phyloP scores from a whole-genome alignment of 306 rosid genomes.

The Lathyrus oleraceus region DNA sequence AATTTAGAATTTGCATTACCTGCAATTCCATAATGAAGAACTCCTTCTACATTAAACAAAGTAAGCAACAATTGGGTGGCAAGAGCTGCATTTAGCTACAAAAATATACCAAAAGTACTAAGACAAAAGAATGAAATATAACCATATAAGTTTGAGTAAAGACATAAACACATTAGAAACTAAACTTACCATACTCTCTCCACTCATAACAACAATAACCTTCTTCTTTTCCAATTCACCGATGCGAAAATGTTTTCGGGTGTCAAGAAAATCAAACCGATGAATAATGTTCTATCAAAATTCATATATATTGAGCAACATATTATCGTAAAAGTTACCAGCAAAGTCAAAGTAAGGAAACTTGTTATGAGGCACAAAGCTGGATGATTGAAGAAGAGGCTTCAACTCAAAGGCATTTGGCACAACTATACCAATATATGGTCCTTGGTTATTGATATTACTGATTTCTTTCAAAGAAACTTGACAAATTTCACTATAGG shows the following conservation, averaged over 20 bases:
- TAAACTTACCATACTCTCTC: constrained; percentile 63
- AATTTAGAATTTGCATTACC: constrained; percentile 73
- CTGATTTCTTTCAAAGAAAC: constrained; percentile 41
- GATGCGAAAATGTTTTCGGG: constrained; percentile 67
- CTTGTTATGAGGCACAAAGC: constrained; percentile 42
- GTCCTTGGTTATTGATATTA: constrained; percentile 52
- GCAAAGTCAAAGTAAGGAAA: constrained; percentile 62
- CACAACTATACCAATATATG: constrained; percentile 71
- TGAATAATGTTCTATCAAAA: background rate
- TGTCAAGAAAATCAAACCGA: background rate
- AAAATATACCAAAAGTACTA: constrained; percentile 2
- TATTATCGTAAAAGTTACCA: constrained; percentile 39
- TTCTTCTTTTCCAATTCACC: constrained; percentile 51
- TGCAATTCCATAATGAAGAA: constrained; percentile 73
- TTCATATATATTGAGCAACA: background rate
- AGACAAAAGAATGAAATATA: background rate
- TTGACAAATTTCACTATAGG: constrained; percentile 43
- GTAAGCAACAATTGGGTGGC: constrained; percentile 62
- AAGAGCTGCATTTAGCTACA: constrained; percentile 70
- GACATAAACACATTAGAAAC: background rate
- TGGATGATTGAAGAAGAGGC: constrained; percentile 72
- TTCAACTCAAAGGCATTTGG: constrained; percentile 70
- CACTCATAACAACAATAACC: constrained; percentile 65
- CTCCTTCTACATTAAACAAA: constrained; percentile 59
- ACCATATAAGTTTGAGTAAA: background rate